Conservation (phyloP, 176 grass and related monocot genomes). For the Melocanna baccifera region DNA sequence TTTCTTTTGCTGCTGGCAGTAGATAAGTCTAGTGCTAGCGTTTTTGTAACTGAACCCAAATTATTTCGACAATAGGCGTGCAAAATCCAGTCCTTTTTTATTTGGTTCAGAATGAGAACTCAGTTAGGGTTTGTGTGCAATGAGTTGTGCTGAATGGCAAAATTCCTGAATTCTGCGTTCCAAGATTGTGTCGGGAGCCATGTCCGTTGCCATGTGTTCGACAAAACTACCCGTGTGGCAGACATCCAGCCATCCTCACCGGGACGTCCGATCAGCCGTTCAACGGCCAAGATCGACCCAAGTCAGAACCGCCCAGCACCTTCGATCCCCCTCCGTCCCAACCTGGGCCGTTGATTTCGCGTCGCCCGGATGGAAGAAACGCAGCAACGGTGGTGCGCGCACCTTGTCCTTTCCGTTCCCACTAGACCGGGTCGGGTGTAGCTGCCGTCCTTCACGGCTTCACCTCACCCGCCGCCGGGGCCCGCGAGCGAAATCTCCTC, state of each 20-base stretch:
- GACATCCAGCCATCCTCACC: neutral
- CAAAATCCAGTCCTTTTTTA: neutral
- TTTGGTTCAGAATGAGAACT: neutral
- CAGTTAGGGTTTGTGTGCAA: neutral
- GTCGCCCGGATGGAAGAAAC: neutral
- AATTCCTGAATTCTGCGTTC: too few species aligned
- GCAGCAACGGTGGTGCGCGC: neutral
- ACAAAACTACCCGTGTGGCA: too few species aligned
- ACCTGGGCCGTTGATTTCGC: conserved; percentile 1
- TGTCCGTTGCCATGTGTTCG: too few species aligned
- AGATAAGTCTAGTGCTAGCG: neutral
- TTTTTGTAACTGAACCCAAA: neutral
- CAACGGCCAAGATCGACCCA: neutral
- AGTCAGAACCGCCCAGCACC: neutral
- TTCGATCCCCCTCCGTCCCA: neutral
- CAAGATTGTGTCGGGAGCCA: too few species aligned
- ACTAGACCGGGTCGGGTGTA: neutral
- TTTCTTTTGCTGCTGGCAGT: neutral
- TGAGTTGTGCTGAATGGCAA: too few species aligned
- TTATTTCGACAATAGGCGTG: neutral
- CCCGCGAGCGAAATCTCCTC: conserved; percentile 55
- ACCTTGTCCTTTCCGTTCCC: too few species aligned
- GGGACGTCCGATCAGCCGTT: neutral
- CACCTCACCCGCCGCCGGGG: conserved; percentile 5
- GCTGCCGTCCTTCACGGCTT: neutral